phyloP scores from a whole-genome alignment of 805 yeast species.

The Lachancea dasiensis region DNA sequence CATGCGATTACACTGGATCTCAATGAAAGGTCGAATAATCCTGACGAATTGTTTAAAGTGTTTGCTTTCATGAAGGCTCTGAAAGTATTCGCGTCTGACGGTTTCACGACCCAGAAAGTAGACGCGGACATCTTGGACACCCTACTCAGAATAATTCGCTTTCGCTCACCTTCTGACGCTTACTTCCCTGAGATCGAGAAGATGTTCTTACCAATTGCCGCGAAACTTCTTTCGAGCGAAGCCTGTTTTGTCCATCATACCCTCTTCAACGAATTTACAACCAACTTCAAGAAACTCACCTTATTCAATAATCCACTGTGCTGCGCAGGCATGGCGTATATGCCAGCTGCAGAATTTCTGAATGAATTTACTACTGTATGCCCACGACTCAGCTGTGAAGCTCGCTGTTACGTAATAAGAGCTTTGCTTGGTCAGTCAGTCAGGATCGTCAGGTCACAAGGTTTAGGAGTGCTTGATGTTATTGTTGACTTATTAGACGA shows the following conservation, averaged over 20 bases:
- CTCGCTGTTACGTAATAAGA: conserved; percentile 17
- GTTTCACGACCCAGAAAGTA: background rate
- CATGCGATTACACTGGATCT: background rate
- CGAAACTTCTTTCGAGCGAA: background rate
- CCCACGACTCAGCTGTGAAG: conserved; percentile 7
- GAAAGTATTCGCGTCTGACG: background rate
- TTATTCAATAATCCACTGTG: conserved; percentile 7
- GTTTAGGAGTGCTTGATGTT: conserved; percentile 8
- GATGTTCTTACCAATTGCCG: conserved; percentile 1
- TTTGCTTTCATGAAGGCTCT: conserved; percentile 3
- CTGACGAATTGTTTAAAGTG: conserved; percentile 1
- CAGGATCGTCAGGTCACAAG: background rate
- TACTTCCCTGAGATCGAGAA: background rate
- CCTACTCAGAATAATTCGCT: conserved; percentile 1
- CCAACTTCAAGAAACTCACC: background rate
- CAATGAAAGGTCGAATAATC: background rate
- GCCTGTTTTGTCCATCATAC: background rate
- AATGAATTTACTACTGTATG: background rate
- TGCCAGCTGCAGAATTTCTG: conserved; percentile 2
- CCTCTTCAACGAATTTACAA: background rate
- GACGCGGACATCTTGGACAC: background rate
- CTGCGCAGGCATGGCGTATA: conserved; percentile 7
- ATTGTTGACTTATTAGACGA: conserved; percentile 51
- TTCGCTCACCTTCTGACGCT: background rate
- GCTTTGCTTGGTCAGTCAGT: conserved; percentile 17